Base-by-base conservation (phyloP, 1,284 basidiomycete species). In the Macrocystidia cucumis region DNA sequence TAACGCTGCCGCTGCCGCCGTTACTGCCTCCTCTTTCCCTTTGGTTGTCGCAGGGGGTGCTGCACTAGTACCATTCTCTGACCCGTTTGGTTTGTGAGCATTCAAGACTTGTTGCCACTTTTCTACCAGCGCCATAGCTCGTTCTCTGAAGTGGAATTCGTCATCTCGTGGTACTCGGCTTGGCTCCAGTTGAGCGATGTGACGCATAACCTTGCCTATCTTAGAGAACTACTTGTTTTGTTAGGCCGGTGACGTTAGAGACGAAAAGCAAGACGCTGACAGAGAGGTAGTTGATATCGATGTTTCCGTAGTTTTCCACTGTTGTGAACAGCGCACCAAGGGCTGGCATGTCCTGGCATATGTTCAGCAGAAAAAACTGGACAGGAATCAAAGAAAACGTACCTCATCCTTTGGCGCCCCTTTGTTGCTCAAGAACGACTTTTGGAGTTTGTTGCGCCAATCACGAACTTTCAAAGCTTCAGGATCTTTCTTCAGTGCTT, bases 141-240 rank as follows among this genome's bases (percentile, higher is more conserved):
- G 76, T 37, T 74, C 67, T 41, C 74, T 77, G 67, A 91, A 85
- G 49, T 82, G 70, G 64, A 76, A 79, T 55, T 87, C 74, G 38
- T 78, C 78, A 47, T 89, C 79, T 40, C 72, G 65, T 12, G 87
- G 83, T 26, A 91, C 76, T 51, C 62, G 67, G 33, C 65, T 63
- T 18, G 58, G 59, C 25, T 60, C 47, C 14, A 89, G 64, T 29
- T 73, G 67, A 40, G 78, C 66, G 51, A 91, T 89, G 59, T 85
- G 82, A 56, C 86, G 85, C 81, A 91, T 87, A 41, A 91, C 87
- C 59, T 90, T 90, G 60, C 79, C 82, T 49, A 90, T 87, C 68
- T 90, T 90, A 41, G 86, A 86, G 62, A 72, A 75, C 71, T 81
- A 18, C 17, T 5, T 11, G 3, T 4, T 18, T 5, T 13, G 29